Evolutionary conservation across 345 rosid genomes (phyloP).

Genomic region (Populus deltoides): DNA sequence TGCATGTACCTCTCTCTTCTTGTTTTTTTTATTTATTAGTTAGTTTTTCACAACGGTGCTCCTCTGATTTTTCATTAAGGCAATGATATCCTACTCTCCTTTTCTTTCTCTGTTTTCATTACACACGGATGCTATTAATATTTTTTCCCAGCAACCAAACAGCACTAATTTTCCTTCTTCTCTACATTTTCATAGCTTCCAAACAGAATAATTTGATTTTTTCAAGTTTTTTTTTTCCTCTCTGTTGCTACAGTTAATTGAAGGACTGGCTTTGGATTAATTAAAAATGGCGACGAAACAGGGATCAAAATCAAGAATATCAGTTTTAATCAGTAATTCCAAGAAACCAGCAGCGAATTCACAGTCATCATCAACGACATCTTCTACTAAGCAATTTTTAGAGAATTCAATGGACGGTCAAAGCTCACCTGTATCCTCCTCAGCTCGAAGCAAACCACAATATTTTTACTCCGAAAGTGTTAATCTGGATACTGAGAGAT

Average conservation of each 20-base stretch:
- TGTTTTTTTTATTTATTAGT: neutral
- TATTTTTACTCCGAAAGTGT: slow-evolving; percentile 55
- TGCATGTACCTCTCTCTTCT: neutral
- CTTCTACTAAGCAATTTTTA: slow-evolving; percentile 74
- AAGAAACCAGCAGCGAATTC: slow-evolving; percentile 59
- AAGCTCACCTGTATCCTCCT: slow-evolving; percentile 95
- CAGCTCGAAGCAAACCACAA: slow-evolving; percentile 82
- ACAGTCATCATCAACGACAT: slow-evolving; percentile 80
- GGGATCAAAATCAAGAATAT: slow-evolving; percentile 56
- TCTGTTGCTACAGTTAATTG: neutral
- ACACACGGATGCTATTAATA: neutral
- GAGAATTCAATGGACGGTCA: slow-evolving; percentile 83
- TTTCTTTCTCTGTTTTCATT: neutral
- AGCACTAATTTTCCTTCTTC: neutral
- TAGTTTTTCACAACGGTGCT: neutral
- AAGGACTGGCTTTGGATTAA: neutral
- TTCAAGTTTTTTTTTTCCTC: neutral
- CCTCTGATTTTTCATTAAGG: neutral
- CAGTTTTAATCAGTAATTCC: slow-evolving; percentile 31
- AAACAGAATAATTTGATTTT: neutral
- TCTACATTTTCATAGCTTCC: neutral
- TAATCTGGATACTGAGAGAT: slow-evolving; percentile 41
- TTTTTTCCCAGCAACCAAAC: neutral
- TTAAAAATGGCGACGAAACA: slow-evolving; percentile 66
- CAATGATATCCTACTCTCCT: neutral